A percentile compares a stretch with the other conserved stretches of the same genome.
phyloP scores from a whole-genome alignment of 2,329 filamentous ascomycete genomes.

The Cryphonectria nitschkei region DNA sequence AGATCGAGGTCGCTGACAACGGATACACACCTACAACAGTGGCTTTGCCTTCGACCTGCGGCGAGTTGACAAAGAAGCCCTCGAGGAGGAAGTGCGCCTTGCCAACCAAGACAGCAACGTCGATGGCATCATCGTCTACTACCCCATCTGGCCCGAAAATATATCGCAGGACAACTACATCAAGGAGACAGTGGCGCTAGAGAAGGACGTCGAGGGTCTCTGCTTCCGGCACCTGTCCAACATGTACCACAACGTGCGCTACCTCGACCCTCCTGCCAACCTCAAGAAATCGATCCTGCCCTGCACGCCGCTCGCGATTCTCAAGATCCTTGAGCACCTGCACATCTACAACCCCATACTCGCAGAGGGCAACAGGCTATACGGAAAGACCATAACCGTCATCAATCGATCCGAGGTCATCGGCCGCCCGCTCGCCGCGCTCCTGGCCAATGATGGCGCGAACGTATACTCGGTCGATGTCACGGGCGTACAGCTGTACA shows the following conservation, averaged over 20 bases:
- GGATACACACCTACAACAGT: constrained; percentile 48
- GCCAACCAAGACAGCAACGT: constrained; percentile 80
- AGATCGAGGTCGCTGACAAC: constrained; percentile 14
- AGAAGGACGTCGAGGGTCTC: constrained; percentile 95
- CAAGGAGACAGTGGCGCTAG: constrained; percentile 86
- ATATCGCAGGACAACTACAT: constrained; percentile 90
- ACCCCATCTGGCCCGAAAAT: constrained; percentile 86
- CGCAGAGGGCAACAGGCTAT: constrained; percentile 88
- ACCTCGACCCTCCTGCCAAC: constrained; percentile 78
- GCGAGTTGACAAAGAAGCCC: constrained; percentile 80
- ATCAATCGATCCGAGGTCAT: constrained; percentile 98
- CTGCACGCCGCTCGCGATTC: constrained; percentile 91
- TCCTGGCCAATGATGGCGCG: constrained; percentile 94
- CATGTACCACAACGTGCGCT: constrained; percentile 99
- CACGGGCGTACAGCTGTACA: constrained; percentile 89
- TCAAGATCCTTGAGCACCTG: constrained; percentile 95
- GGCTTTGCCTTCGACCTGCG: constrained; percentile 89
- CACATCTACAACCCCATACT: constrained; percentile 96
- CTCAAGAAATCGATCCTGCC: constrained; percentile 89
- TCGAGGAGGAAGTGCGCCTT: constrained; percentile 84
- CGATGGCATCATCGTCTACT: constrained; percentile 96
- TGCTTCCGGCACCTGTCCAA: constrained; percentile 95
- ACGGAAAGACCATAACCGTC: constrained; percentile 92
- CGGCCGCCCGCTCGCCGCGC: constrained; percentile 85
- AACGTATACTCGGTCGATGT: constrained; percentile 95